These are phyloP conservation scores for Creolimax fragrantissima DNA, from an alignment of 78 protist genomes.

Conservation along the genomic window DNA sequence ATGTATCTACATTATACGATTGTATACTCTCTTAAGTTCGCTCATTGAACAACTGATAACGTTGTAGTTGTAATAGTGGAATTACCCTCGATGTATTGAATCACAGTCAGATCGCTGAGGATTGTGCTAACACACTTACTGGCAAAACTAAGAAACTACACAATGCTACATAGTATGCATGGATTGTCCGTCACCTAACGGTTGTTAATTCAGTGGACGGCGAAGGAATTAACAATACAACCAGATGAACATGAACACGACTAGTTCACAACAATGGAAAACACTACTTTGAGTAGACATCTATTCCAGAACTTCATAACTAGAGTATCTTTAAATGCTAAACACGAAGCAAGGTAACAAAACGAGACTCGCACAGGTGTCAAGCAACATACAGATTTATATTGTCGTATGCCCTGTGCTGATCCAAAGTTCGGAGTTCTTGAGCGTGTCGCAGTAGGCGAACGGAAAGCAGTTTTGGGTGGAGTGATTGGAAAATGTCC, in stretches of 20 bases:
- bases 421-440: neutral
- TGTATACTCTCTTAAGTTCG: neutral
- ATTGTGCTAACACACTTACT: neutral
- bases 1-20: neutral
- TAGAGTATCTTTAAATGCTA: too few relatives aligned
- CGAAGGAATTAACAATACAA: too few relatives aligned
- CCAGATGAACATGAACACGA: too few relatives aligned
- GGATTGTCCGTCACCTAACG: too few relatives aligned
- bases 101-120: too few relatives aligned
- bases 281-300: too few relatives aligned
- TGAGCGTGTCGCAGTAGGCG: neutral
- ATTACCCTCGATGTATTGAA: too few relatives aligned
- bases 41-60: neutral
- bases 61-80: too few relatives aligned
- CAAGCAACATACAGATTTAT: neutral
- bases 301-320: too few relatives aligned
- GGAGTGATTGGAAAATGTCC: neutral
- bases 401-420: neutral
- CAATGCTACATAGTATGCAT: neutral
- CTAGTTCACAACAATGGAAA: too few relatives aligned
- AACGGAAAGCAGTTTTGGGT: neutral
- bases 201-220: too few relatives aligned
- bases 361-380: neutral
- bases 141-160: neutral
- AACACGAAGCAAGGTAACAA: too few relatives aligned